These are phyloP conservation scores for Thelonectria olida DNA, from an alignment of 2,329 filamentous ascomycete genomes.

Conservation along the genomic window DNA sequence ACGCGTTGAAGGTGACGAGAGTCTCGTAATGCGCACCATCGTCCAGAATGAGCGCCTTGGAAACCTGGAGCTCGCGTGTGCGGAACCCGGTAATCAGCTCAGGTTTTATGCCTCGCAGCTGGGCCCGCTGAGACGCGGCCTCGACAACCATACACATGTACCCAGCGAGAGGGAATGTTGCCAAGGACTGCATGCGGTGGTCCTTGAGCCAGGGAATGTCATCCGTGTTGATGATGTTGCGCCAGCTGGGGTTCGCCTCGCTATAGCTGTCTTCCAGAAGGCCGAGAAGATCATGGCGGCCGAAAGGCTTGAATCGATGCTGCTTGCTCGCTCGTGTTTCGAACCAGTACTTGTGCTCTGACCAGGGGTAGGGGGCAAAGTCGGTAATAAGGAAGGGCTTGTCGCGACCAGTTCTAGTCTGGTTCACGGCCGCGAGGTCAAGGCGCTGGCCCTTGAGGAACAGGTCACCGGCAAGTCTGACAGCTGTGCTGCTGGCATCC, in stretches of 20 bases:
- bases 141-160: conserved; percentile 62
- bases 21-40: conserved; percentile 38
- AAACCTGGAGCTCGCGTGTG: conserved; percentile 39
- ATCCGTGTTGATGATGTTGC: conserved; percentile 56
- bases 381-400: conserved; percentile 49
- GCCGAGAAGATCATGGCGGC: conserved; percentile 58
- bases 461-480: conserved; percentile 55
- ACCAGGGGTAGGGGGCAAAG: conserved; percentile 58
- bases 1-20: conserved; percentile 35
- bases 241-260: conserved; percentile 58
- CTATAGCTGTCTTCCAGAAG: conserved; percentile 54
- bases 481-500: conserved; percentile 55
- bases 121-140: conserved; percentile 50
- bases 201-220: conserved; percentile 67
- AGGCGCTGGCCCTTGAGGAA: conserved; percentile 56
- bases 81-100: conserved; percentile 31
- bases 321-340: conserved; percentile 55
- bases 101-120: conserved; percentile 30
- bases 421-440: conserved; percentile 58
- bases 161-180: conserved; percentile 64
- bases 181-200: conserved; percentile 65
- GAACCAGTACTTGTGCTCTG: conserved; percentile 57
- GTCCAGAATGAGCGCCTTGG: conserved; percentile 41
- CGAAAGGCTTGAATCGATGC: conserved; percentile 51
- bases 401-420: conserved; percentile 29